phyloP scores from a whole-genome alignment of 768 basidiomycete genomes.

The Imleria badia region DNA sequence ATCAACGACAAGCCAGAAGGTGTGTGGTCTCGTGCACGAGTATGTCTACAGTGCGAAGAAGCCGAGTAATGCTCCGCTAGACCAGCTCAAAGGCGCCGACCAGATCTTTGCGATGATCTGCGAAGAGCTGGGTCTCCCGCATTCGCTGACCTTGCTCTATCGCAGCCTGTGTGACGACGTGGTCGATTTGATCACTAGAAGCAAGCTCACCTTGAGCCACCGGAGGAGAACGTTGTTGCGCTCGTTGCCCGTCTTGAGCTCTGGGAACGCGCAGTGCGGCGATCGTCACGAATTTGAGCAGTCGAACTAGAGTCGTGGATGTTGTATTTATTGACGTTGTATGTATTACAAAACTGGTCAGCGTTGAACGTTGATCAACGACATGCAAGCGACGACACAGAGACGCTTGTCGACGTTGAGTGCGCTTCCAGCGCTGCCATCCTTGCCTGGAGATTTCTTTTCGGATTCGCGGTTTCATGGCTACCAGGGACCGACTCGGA shows the following conservation, averaged over 20 bases:
- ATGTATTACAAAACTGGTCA: constrained; percentile 5
- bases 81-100: neutral
- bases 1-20: constrained; percentile 30
- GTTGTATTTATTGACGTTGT: neutral
- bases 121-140: neutral
- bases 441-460: constrained; percentile 31
- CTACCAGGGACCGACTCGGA: constrained; percentile 45
- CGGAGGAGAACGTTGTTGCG: constrained; percentile 25
- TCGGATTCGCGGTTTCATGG: constrained; percentile 47
- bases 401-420: constrained; percentile 29
- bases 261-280: constrained; percentile 30
- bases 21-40: constrained; percentile 35
- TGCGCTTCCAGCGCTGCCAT: neutral
- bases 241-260: constrained; percentile 26
- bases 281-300: constrained; percentile 15
- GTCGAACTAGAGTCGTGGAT: neutral
- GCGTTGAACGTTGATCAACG: no score
- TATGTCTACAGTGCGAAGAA: constrained; percentile 19
- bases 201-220: neutral
- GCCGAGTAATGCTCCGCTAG: neutral
- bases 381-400: constrained; percentile 26
- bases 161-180: no score
- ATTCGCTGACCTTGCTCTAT: neutral
- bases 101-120: neutral
- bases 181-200: neutral